phyloP scores from a whole-genome alignment of 345 rosid genomes.

The Salix purpurea region DNA sequence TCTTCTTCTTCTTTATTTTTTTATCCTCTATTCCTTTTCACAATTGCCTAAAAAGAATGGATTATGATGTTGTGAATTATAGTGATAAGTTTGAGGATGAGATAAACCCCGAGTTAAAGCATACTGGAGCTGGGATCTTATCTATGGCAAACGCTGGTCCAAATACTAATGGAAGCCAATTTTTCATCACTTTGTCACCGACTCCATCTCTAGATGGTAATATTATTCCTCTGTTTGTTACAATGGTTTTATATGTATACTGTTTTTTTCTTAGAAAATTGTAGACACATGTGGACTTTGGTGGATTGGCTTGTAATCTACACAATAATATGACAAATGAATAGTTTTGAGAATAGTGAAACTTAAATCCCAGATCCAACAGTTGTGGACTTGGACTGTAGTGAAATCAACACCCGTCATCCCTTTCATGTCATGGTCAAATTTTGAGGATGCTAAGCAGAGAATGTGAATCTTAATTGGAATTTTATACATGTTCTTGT shows the following conservation, averaged over 20 bases:
- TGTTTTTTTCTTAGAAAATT: not conserved
- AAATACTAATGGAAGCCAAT: conserved; percentile 86
- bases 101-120: conserved; percentile 75
- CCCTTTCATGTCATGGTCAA: not conserved
- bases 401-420: not conserved
- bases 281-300: not conserved
- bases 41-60: not conserved
- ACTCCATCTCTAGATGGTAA: conserved; percentile 83
- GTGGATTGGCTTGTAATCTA: not conserved
- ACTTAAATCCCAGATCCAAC: not conserved
- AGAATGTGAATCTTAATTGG: not conserved
- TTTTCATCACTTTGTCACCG: conserved; percentile 86
- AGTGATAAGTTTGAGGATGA: conserved; percentile 88
- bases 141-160: conserved; percentile 99
- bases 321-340: not conserved
- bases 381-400: not conserved
- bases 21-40: not conserved
- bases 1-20: not conserved
- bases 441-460: not conserved
- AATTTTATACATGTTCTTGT: not conserved
- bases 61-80: not conserved
- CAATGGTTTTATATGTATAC: not conserved
- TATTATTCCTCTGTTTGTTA: not conserved
- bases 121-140: conserved; percentile 88
- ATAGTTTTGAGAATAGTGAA: not conserved